Conservation (phyloP, 2,329 filamentous ascomycete species). For the Pseudocercospora eumusae region DNA sequence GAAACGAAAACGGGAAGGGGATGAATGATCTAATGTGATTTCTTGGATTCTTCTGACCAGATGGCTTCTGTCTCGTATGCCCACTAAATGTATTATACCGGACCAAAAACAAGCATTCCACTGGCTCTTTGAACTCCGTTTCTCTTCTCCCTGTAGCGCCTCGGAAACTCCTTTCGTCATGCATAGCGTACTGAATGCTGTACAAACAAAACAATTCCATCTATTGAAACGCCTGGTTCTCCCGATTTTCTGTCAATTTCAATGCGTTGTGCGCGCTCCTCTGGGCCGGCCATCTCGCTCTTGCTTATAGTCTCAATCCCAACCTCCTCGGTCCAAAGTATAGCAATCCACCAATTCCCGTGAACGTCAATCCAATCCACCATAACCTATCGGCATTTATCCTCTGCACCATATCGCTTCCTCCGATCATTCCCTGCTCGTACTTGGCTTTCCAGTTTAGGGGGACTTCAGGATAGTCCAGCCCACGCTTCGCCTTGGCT, state of each 20-base stretch:
- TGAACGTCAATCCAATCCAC: slow-evolving; percentile 54
- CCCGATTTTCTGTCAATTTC: background rate
- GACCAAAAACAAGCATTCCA: background rate
- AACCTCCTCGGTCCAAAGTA: slow-evolving; percentile 47
- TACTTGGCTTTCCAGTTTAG: slow-evolving; percentile 41
- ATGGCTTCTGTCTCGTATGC: background rate
- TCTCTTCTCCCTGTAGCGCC: background rate
- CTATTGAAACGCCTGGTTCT: background rate
- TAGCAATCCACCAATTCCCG: slow-evolving; percentile 50
- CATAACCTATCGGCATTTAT: slow-evolving; percentile 51
- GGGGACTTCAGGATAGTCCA: slow-evolving; percentile 39
- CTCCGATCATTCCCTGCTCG: slow-evolving; percentile 15
- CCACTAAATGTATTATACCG: background rate
- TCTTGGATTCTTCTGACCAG: background rate
- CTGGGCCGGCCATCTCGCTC: background rate
- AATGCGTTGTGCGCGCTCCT: background rate
- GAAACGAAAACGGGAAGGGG: background rate
- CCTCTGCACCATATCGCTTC: slow-evolving; percentile 39
- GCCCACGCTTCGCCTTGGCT: slow-evolving; percentile 28
- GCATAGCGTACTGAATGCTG: background rate
- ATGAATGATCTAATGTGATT: background rate
- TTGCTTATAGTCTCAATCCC: slow-evolving; percentile 32
- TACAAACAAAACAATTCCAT: background rate
- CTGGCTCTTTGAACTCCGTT: background rate
- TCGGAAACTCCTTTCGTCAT: background rate